Base-by-base conservation (phyloP, 495 filamentous ascomycete genomes). In the Hyphodiscus hymeniophilus region DNA sequence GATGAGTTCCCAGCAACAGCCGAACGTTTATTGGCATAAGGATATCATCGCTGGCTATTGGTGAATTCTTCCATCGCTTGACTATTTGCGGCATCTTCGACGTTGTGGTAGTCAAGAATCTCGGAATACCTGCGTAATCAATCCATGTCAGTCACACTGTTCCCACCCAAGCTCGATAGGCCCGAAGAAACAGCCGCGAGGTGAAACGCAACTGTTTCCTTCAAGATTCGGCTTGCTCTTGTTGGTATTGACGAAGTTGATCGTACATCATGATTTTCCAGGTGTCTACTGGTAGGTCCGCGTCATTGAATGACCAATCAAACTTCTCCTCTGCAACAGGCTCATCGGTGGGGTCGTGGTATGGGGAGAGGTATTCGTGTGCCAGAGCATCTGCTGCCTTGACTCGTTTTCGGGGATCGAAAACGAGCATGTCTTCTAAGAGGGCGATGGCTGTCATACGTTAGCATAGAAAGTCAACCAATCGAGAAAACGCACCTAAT, bases 191-290 rank as follows among this genome's bases (percentile, higher is more conserved):
- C 16, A 40, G 38, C 15, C 17, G 16, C 38, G 38, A 49, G 18
- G 24, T n/a, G 28, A 45, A 50, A 50, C 20, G 23, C 49, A 49
- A 12, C 16, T 21, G 38, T 21, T 15, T 23, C n/a, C 44, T 40
- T 28, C 23, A 45, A 40, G 38, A 31, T 22, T 48, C 41, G 38
- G 38, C 16, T 36, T n/a, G 34, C 23, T 59, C 36, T 54, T 45
- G 42, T 21, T 42, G n/a, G 33, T 47, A 49, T 52, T 52, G 49
- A 47, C 57, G 53, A 48, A 60, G 54, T 59, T 60, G 53, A 42
- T 61, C 82, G 57, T 75, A 97, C 92, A 98, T 98, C 92, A 97
- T 98, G 62, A 98, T 96, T 69, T 97, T 97, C 92, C 92, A 98
- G n/a, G 94, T 95, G 59, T 98, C 92, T 33, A 97, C 89, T 0